Evolutionary conservation across 371 early-diverging fungal species (phyloP).

Genomic region (Nosema muscidifuracis): DNA sequence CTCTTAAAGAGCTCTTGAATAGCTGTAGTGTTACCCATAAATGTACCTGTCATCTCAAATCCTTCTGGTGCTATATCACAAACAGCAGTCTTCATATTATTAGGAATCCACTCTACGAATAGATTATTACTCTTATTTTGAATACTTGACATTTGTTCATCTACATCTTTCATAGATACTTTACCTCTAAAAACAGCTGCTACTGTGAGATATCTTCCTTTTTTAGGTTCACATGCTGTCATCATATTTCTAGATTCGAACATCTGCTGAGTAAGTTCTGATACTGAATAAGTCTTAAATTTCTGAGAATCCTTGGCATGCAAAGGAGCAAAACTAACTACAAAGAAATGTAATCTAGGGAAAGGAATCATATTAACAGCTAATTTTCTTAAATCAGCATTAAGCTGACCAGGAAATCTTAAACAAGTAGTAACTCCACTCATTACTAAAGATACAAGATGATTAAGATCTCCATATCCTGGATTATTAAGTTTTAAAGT

Average conservation of each 20-base stretch:
- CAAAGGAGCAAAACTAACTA: constrained; percentile 92
- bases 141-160: constrained; percentile 91
- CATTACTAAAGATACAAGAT: constrained; percentile 80
- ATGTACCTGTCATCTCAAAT: constrained; percentile 89
- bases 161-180: constrained; percentile 93
- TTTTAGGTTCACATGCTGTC: constrained; percentile 92
- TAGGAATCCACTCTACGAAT: constrained; percentile 99
- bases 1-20: constrained; percentile 96
- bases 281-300: constrained; percentile 79
- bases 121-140: constrained; percentile 85
- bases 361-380: constrained; percentile 98
- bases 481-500: constrained; percentile 79
- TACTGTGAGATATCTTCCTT: constrained; percentile 91
- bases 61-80: constrained; percentile 93
- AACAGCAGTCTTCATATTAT: constrained; percentile 93
- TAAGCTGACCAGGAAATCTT: constrained; percentile 96
- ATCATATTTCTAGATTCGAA: constrained; percentile 92
- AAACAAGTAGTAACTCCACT: constrained; percentile 89
- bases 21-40: constrained; percentile 94
- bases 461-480: constrained; percentile 77
- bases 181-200: constrained; percentile 96
- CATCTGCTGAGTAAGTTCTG: constrained; percentile 90
- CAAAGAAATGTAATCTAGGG: constrained; percentile 98
- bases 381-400: constrained; percentile 89
- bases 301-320: constrained; percentile 76